Percentiles rank a stretch among this genome's conserved stretches.
Evolutionary conservation across 225 moss, liverwort and hornwort species (phyloP).

Genomic region (Bryum argenteum): DNA sequence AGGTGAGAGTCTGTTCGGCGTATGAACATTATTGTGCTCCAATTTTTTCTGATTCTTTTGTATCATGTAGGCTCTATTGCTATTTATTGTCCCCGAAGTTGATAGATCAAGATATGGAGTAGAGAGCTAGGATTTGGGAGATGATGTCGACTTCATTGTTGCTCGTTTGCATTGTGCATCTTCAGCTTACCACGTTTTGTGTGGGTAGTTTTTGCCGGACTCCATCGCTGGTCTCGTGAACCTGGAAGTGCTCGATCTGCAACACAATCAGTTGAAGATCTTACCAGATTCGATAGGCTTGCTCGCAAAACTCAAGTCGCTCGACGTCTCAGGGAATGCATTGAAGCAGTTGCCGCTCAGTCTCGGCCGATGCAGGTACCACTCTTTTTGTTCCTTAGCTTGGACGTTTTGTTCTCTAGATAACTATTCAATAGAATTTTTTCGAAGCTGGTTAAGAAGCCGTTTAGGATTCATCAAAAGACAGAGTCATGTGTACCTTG

Average conservation of each 20-base stretch:
- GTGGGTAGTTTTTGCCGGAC: constrained; percentile 53
- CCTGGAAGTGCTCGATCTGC: constrained; percentile 50
- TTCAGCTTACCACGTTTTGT: constrained; percentile 30
- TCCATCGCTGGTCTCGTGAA: constrained; percentile 58
- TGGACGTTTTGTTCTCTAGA: constrained; percentile 1
- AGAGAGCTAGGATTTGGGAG: background rate
- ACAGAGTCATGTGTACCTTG: background rate
- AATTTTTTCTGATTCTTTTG: background rate
- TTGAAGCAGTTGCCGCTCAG: constrained; percentile 53
- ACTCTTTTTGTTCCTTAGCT: background rate
- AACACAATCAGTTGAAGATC: constrained; percentile 63
- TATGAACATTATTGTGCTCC: background rate
- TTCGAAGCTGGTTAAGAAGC: background rate
- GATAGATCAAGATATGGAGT: too few relatives aligned
- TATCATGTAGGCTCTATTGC: background rate
- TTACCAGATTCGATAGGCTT: constrained; percentile 70
- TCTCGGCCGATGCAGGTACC: constrained; percentile 67
- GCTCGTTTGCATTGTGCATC: constrained; percentile 17
- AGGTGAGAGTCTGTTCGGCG: constrained; percentile 40
- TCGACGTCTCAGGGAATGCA: constrained; percentile 59
- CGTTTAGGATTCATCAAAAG: background rate
- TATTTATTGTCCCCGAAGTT: background rate
- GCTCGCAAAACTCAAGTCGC: constrained; percentile 56
- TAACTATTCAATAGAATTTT: background rate
- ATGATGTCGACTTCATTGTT: constrained; percentile 4